Evolutionary conservation across 331 rosid species (phyloP), one percentile per base, ranked within the genome.

Genomic region (Quercus phellos): DNA sequence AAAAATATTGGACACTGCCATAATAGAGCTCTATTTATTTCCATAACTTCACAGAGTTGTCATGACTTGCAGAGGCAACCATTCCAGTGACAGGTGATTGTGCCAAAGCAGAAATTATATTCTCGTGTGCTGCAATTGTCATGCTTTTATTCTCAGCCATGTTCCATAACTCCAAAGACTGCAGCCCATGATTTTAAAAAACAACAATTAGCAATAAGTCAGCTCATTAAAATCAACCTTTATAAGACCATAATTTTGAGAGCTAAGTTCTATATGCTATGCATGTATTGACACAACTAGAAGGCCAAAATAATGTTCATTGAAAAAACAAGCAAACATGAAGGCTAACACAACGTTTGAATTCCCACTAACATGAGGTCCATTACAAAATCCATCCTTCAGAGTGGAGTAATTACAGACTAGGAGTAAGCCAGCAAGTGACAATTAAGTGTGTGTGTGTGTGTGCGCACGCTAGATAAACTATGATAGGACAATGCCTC

Each of bases 11-110:
- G 74, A 63, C 70, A 34, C 30, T 61, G 61, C 64, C 73, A 79
- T 68, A 78, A 77, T 51, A 30, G 46, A 58, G 35, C 51, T 22
- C 12, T 30, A n/a, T 26, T 75, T 79, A 87, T 71, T 87, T 84
- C 90, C 90, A 87, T 64, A 84, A 21, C 80, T 84, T 84, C 17
- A 87, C 87, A 60, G 74, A 74, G 78, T 64, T 63, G 82, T 87
- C 90, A 74, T 80, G 88, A 72, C 90, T 84, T 4, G 90, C 90
- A 43, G 90, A 87, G 30, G 90, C 90, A 77, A 87, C 87, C 90
- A 84, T 87, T 79, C 87, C 87, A 13, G 88, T 79, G 22, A 74
- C 73, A 74, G 87, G 75, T 53, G 88, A 82, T 24, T 82, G 85
- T 56, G 88, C 88, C 83, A 87, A 59, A 72, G 85, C 81, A 51